Conservation (phyloP, 179 eudicot genomes). For the Monotropa hypopitys region DNA sequence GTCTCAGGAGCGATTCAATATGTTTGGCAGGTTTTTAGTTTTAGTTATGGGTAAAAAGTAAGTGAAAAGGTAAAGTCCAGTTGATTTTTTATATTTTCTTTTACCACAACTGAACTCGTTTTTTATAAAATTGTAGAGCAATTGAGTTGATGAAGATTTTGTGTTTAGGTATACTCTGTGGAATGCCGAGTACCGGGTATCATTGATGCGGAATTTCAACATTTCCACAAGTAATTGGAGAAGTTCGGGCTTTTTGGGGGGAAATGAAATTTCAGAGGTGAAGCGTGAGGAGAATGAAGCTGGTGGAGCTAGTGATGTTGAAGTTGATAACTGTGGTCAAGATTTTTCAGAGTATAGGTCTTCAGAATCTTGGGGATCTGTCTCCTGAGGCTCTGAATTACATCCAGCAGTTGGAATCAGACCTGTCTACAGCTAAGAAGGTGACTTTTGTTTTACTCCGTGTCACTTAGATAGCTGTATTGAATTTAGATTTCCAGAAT, state of each 20-base stretch:
- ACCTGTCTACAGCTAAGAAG: constrained; percentile 41
- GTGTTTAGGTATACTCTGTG: constrained; percentile 65
- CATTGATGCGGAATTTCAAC: constrained; percentile 68
- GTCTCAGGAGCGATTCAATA: background rate
- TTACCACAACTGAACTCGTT: background rate
- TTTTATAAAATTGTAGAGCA: background rate
- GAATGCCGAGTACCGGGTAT: constrained; percentile 85
- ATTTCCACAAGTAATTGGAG: constrained; percentile 23
- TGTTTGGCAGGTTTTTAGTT: background rate
- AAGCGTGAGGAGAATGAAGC: constrained; percentile 19
- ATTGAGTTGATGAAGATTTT: constrained; percentile 5
- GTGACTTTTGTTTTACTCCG: constrained; percentile 22
- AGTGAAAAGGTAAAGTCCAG: too few species aligned
- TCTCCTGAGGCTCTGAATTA: constrained; percentile 49
- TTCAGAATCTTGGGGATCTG: constrained; percentile 32
- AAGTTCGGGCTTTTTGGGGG: constrained; percentile 15
- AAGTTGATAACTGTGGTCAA: constrained; percentile 14
- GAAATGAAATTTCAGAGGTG: constrained; percentile 22
- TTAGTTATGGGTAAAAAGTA: too few species aligned
- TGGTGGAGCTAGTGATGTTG: constrained; percentile 18
- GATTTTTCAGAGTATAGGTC: constrained; percentile 21
- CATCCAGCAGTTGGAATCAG: constrained; percentile 52
- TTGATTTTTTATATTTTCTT: too few species aligned
- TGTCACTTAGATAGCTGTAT: background rate
- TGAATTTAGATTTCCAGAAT: background rate